phyloP scores from a whole-genome alignment of 108 stramenopile species.

The Mediolabrus comicus region DNA sequence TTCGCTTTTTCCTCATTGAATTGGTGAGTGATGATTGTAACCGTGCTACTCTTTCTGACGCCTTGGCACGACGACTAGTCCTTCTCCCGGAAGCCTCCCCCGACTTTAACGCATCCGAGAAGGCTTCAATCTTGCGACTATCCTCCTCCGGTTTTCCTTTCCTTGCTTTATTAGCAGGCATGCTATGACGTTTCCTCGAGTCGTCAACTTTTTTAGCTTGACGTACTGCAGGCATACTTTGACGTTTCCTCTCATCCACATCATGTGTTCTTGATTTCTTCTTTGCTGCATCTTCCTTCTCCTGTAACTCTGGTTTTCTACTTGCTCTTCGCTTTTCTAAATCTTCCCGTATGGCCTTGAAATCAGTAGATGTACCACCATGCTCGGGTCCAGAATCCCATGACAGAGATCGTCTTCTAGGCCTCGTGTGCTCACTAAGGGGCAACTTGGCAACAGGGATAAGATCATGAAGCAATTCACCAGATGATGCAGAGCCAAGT shows the following conservation, averaged over 20 bases:
- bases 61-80: background rate
- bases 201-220: background rate
- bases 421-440: background rate
- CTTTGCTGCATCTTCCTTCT: background rate
- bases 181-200: background rate
- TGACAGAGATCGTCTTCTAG: background rate
- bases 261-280: background rate
- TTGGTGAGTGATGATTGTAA: background rate
- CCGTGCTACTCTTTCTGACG: background rate
- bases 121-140: background rate
- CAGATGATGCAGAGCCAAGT: background rate
- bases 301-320: background rate
- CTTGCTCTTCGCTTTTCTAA: background rate
- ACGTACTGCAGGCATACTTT: background rate
- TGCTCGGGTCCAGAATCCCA: background rate
- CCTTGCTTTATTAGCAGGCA: background rate
- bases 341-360: background rate
- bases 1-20: background rate
- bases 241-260: background rate
- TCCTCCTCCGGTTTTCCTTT: background rate
- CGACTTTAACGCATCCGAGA: background rate
- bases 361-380: background rate
- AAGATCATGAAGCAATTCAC: background rate
- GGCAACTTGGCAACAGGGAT: background rate
- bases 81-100: background rate